Percentiles rank a stretch among this genome's conserved stretches.
phyloP scores from a whole-genome alignment of 306 rosid genomes.

The Ziziphus jujuba region DNA sequence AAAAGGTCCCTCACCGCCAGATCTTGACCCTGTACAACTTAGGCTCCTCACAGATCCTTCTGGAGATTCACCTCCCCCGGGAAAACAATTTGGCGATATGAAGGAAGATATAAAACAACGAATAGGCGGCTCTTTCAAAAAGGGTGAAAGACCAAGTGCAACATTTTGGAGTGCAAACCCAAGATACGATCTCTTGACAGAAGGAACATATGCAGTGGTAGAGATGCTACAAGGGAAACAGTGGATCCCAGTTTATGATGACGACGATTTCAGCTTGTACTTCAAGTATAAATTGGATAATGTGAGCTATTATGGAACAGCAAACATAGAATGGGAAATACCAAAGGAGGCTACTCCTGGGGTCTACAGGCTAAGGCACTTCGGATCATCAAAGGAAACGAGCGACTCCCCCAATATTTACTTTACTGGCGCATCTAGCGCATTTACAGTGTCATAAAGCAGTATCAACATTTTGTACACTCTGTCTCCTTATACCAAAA shows the following conservation, averaged over 20 bases:
- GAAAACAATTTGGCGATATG: slow-evolving; percentile 60
- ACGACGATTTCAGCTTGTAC: slow-evolving; percentile 67
- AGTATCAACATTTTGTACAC: neutral
- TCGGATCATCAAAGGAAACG: slow-evolving; percentile 61
- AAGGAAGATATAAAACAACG: slow-evolving; percentile 59
- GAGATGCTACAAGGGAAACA: slow-evolving; percentile 57
- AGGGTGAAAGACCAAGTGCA: slow-evolving; percentile 53
- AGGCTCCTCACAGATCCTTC: slow-evolving; percentile 33
- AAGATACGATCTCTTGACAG: slow-evolving; percentile 66
- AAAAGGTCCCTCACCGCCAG: slow-evolving; percentile 60
- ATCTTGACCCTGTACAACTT: slow-evolving; percentile 58
- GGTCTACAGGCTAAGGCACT: slow-evolving; percentile 67
- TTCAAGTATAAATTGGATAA: slow-evolving; percentile 64
- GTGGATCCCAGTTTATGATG: slow-evolving; percentile 64
- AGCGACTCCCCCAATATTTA: slow-evolving; percentile 40
- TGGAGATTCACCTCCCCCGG: slow-evolving; percentile 49
- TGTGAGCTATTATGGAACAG: slow-evolving; percentile 36
- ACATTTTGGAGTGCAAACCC: slow-evolving; percentile 82
- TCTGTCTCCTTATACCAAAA: slow-evolving; percentile 12
- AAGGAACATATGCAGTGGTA: slow-evolving; percentile 73
- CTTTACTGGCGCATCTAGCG: slow-evolving; percentile 71
- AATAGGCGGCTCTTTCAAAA: slow-evolving; percentile 46
- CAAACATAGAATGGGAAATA: slow-evolving; percentile 71
- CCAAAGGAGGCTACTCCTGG: slow-evolving; percentile 50
- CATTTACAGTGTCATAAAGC: slow-evolving; percentile 60